phyloP scores from a whole-genome alignment of 257 asterid genomes.

The Lithospermum erythrorhizon region DNA sequence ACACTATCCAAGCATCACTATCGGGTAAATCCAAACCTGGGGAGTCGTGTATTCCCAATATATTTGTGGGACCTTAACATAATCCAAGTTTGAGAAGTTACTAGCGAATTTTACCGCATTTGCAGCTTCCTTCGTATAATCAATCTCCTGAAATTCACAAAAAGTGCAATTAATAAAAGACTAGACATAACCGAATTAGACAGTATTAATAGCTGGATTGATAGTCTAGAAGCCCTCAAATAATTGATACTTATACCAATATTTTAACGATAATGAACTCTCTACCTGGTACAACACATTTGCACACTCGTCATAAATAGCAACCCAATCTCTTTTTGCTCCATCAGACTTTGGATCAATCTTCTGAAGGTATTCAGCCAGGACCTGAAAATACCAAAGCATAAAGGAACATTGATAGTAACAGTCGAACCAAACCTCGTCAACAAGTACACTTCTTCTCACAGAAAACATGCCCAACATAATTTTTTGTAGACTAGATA shows the following conservation, averaged over 20 bases:
- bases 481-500: background rate
- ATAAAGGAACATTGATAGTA: constrained; percentile 7
- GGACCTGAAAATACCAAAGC: constrained; percentile 42
- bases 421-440: background rate
- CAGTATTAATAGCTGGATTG: background rate
- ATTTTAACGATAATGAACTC: constrained; percentile 1
- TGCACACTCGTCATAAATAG: constrained; percentile 95
- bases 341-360: constrained; percentile 98
- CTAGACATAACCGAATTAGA: background rate
- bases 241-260: too few relatives aligned
- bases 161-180: constrained; percentile 5
- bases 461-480: background rate
- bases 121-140: constrained; percentile 80
- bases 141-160: constrained; percentile 54
- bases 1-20: constrained; percentile 5
- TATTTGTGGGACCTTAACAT: constrained; percentile 75
- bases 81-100: constrained; percentile 69
- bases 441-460: background rate
- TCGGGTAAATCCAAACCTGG: constrained; percentile 41
- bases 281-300: constrained; percentile 79
- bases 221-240: background rate
- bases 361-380: constrained; percentile 97
- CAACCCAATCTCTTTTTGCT: constrained; percentile 99
- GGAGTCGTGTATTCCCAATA: constrained; percentile 88
- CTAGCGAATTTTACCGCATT: constrained; percentile 68